Conservation (phyloP, 345 rosid genomes). For the Linum usitatissimum region DNA sequence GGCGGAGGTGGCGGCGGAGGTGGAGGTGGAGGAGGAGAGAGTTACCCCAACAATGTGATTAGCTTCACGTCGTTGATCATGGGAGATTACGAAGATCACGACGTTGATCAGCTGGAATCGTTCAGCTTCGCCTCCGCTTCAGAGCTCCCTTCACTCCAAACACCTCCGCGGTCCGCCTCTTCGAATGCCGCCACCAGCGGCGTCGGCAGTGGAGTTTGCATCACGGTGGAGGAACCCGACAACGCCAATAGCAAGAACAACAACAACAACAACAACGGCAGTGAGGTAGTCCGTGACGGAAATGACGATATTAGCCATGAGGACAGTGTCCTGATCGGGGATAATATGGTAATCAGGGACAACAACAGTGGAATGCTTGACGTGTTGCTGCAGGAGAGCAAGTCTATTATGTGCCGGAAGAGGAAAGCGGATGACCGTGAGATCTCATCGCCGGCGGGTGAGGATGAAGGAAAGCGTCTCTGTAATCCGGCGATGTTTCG, state of each 20-base stretch:
- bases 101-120: constrained; percentile 9
- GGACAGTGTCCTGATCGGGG: no score
- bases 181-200: constrained; percentile 14
- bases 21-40: background rate
- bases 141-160: constrained; percentile 50
- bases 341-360: background rate
- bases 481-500: constrained; percentile 3
- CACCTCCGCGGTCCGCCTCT: constrained; percentile 13
- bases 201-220: constrained; percentile 15
- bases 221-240: constrained; percentile 2
- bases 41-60: constrained; percentile 5
- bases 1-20: no score
- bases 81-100: constrained; percentile 19
- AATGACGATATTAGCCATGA: background rate
- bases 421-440: constrained; percentile 9
- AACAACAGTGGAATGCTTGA: constrained; percentile 46
- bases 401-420: constrained; percentile 19
- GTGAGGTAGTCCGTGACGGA: background rate
- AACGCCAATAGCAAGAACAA: constrained; percentile 1
- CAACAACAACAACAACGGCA: constrained; percentile 1
- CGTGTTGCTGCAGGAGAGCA: constrained; percentile 45
- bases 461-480: constrained; percentile 13
- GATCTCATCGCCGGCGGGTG: background rate
- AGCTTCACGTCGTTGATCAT: constrained; percentile 45
- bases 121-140: constrained; percentile 1